Evolutionary conservation across 1,284 basidiomycete species (phyloP), one percentile per base, ranked within the genome.

Genomic region (Pulveroboletus sp.): DNA sequence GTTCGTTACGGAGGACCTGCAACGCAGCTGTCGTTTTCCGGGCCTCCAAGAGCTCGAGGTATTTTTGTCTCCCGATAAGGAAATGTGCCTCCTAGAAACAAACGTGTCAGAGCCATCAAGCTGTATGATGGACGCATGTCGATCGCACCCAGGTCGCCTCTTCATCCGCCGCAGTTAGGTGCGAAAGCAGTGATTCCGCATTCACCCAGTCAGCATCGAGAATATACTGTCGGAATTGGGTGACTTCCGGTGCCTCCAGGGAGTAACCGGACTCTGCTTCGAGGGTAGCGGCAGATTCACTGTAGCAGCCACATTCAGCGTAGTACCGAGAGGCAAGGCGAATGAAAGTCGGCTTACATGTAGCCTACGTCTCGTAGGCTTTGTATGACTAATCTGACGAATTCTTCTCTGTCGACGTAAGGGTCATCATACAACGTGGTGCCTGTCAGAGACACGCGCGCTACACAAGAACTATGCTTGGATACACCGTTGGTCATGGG

Each of bases 281-380:
- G 41, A 99, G 80, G 0, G 90, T 88, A 15, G 86, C 81, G 12
- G 95, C 95, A 15, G 94, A 89, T 73, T 93, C 89, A 58, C 95
- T 98, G 66, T 46, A 54, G 10, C 41, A 19, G 44, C 41, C 15
- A 12, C 33, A 21, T 56, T 69, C 32, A 56, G 56, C 51, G 43
- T 63, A 60, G 56, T 57, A 58, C 54, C 19, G 42, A 51, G 36
- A 41, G 32, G 46, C 44, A 54, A 46, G 37, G 48, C 0, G 36
- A 43, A 33, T 17, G 36, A 43, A 21, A 26, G 6, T 15, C 52
- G 48, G 85, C 95, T 75, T 69, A 96, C 91, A 82, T 79, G 70
- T 97, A 98, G 7, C 97, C 96, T 52, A 97, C 88, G 73, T 99
- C 96, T 61, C 89, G 79, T 62, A 99, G 74, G 58, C 89, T 91